Conservation (phyloP, 768 basidiomycete species). For the Rubroboletus pulcherrimus region DNA sequence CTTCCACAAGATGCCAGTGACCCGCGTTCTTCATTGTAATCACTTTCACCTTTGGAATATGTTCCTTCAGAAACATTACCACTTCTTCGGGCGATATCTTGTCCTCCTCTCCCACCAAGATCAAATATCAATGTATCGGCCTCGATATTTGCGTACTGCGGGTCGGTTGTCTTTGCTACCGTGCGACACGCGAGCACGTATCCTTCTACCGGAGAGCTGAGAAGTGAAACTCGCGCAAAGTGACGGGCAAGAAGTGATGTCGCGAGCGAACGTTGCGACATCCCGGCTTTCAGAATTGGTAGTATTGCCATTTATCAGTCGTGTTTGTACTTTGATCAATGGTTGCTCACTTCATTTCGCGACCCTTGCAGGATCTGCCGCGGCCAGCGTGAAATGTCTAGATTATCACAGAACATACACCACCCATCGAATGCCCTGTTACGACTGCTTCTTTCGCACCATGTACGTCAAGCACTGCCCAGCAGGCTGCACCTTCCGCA, state of each 20-base stretch:
- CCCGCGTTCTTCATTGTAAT: background rate
- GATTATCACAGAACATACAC: background rate
- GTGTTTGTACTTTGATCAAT: too few species aligned
- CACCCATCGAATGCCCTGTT: constrained; percentile 6
- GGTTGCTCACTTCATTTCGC: background rate
- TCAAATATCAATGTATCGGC: constrained; percentile 6
- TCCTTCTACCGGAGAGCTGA: background rate
- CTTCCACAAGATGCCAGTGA: constrained; percentile 6
- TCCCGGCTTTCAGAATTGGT: constrained; percentile 1
- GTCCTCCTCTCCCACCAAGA: constrained; percentile 2
- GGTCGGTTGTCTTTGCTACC: background rate
- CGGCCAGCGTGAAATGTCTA: background rate
- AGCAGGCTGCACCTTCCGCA: constrained; percentile 3
- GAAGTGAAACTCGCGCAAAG: background rate
- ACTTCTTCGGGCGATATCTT: background rate
- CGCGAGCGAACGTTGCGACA: constrained; percentile 1
- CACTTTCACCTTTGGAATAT: background rate
- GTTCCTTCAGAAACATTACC: constrained; percentile 1
- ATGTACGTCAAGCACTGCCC: constrained; percentile 12
- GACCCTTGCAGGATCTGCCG: constrained; percentile 1
- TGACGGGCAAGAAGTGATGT: background rate
- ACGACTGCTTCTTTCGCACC: constrained; percentile 1
- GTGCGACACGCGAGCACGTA: background rate
- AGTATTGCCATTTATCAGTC: background rate
- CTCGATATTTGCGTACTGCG: background rate